A percentile compares a stretch with the other conserved stretches of the same genome.
Conservation (phyloP, 2,329 filamentous ascomycete genomes). For the Botrytis deweyae region DNA sequence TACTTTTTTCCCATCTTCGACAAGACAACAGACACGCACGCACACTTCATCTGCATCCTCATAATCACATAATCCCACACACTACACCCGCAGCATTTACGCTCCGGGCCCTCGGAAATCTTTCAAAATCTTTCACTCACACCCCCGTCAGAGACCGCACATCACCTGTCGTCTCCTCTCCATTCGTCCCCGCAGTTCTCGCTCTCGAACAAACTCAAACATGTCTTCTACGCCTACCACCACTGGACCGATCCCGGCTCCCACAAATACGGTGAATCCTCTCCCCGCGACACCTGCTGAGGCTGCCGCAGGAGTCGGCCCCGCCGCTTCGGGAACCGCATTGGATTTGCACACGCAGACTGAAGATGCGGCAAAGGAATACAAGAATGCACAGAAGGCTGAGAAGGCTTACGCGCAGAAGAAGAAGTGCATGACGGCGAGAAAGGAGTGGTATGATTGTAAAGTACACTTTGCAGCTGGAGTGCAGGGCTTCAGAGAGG, state of each 20-base stretch:
- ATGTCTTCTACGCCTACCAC: slow-evolving; percentile 5
- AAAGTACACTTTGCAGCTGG: slow-evolving; percentile 11
- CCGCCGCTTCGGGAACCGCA: background rate
- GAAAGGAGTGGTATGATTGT: slow-evolving; percentile 14
- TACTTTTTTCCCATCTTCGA: background rate
- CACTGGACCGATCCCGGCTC: slow-evolving; percentile 3
- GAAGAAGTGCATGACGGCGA: slow-evolving; percentile 12
- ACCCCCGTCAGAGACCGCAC: slow-evolving; percentile 13
- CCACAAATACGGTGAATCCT: slow-evolving; percentile 19
- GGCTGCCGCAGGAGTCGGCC: background rate
- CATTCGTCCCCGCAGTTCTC: background rate
- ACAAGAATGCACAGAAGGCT: background rate
- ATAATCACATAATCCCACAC: slow-evolving; percentile 18
- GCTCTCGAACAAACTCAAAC: slow-evolving; percentile 10
- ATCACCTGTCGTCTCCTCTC: slow-evolving; percentile 16
- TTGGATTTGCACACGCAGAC: slow-evolving; percentile 11
- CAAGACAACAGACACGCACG: background rate
- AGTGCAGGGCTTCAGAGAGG: slow-evolving; percentile 9
- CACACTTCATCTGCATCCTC: background rate
- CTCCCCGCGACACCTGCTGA: slow-evolving; percentile 13
- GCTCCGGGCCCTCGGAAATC: background rate
- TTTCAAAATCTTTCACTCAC: slow-evolving; percentile 20
- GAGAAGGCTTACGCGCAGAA: slow-evolving; percentile 9
- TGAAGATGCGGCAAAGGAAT: background rate
- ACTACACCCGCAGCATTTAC: background rate